Percentiles rank a stretch among this genome's conserved stretches.
phyloP scores from a whole-genome alignment of 2,329 filamentous ascomycete species.

The Fusarium domesticum region DNA sequence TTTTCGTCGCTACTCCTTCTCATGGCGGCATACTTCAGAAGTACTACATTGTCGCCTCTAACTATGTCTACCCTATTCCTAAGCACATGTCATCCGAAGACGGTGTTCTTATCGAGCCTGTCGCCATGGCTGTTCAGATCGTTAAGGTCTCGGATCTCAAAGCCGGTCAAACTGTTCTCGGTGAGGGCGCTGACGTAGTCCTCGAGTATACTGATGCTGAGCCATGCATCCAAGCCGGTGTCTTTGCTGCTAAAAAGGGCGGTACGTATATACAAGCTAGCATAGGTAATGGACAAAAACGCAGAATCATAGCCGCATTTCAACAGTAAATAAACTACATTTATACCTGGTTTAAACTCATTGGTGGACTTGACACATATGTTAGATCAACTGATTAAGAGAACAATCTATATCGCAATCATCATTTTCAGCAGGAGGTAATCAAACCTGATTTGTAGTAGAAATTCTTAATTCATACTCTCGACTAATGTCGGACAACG shows the following conservation, averaged over 20 bases:
- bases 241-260: conserved; percentile 43
- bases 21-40: conserved; percentile 48
- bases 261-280: conserved; percentile 52
- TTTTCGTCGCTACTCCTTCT: conserved; percentile 50
- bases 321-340: too few species aligned
- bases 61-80: conserved; percentile 48
- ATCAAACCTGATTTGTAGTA: too few species aligned
- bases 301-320: too few species aligned
- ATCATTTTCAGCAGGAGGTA: too few species aligned
- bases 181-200: conserved; percentile 47
- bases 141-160: conserved; percentile 39
- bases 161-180: conserved; percentile 38
- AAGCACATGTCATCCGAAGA: conserved; percentile 44
- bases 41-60: conserved; percentile 45
- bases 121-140: conserved; percentile 48
- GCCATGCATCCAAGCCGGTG: conserved; percentile 46
- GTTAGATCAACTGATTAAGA: too few species aligned
- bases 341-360: too few species aligned
- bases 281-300: conserved; percentile 49
- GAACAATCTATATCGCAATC: too few species aligned
- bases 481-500: too few species aligned
- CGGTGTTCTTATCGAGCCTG: conserved; percentile 48
- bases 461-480: too few species aligned
- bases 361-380: too few species aligned
- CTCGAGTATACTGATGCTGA: conserved; percentile 48